Conservation (phyloP, 768 basidiomycete species). For the Rhodotorula kratochvilovae region DNA sequence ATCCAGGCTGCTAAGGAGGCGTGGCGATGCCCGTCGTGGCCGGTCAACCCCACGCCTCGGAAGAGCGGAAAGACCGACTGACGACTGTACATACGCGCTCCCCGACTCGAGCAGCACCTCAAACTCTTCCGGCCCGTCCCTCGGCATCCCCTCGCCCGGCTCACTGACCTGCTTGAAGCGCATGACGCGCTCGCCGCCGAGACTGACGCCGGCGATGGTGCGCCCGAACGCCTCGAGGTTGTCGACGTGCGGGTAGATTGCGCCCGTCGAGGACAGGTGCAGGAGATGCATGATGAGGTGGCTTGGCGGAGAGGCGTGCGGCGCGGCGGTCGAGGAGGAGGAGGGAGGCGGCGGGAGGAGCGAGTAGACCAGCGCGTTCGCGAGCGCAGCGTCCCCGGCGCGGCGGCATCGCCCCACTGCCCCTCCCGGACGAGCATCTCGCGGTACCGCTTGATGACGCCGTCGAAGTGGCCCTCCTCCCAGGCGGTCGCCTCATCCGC, state of each 20-base stretch:
- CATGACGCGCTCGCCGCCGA: constrained; percentile 48
- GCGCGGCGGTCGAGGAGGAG: not conserved
- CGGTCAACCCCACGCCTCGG: not conserved
- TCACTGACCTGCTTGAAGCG: constrained; percentile 42
- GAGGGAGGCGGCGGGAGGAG: constrained; percentile 10
- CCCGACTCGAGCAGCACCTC: constrained; percentile 47
- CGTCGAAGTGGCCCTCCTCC: constrained; percentile 39
- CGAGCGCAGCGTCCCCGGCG: not conserved
- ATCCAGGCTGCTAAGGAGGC: not conserved
- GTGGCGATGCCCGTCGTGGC: too few species aligned
- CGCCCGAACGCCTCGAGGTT: constrained; percentile 49
- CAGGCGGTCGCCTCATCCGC: constrained; percentile 35
- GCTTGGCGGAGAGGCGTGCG: not conserved
- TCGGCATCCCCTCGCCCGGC: constrained; percentile 2
- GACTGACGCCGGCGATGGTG: constrained; percentile 48
- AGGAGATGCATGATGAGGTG: constrained; percentile 47
- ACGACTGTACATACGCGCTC: constrained; percentile 50
- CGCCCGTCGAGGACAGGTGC: constrained; percentile 49
- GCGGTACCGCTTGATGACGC: constrained; percentile 36
- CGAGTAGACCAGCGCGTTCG: constrained; percentile 22
- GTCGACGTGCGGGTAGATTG: constrained; percentile 51
- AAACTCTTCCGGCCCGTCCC: constrained; percentile 40
- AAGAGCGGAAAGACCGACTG: constrained; percentile 16
- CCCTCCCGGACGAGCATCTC: constrained; percentile 35
- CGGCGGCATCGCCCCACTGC: not conserved